Base-by-base conservation (phyloP, 2,329 filamentous ascomycete genomes). In the Chaetomium olivaceum region DNA sequence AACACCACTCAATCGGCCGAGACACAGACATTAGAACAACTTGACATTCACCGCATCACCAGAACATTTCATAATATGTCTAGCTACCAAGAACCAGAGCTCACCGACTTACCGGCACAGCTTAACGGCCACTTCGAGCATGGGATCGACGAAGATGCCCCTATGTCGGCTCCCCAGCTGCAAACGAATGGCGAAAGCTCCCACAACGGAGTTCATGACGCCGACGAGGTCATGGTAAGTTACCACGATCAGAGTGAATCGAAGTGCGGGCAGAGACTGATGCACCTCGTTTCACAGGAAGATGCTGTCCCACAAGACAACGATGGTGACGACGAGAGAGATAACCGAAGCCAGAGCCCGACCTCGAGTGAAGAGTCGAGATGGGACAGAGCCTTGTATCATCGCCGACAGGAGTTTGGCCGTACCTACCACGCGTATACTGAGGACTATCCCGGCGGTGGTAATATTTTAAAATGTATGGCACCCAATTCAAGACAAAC, bases 341-440 rank as follows among this genome's bases (percentile, higher is more conserved):
- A 19, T 16, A 39, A 12, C 33, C 9, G 14, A 2, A 36, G 14
- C 12, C 4, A 16, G 3, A 39, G 12, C 36, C 16, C 36, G 12
- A 16, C 4, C 16, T 1, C 12, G 14, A 11, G 14, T 11, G 3
- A 2, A 9, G 1, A 3, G 33, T 11, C 33, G 3, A 12, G 33
- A 9, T 2, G 9, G 16, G 14, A 16, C 1, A 25, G 36, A 21
- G 23, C 48, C 8, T 48, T 25, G n/a, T n/a, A n/a, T 39, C 7
- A 3, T 51, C 33, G 31, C 11, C 36, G 60, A 4, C 36, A 57
- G 11, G 14, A 50, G 23, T 27, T 50, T 21, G 52, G 52, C n/a
- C 60, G 60, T 11, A 62, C 52, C 27, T 62, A 57, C 9, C 60
- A 62, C 23, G 39, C 39, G 39, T 62, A 50, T 21, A 6, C 5